These are phyloP conservation scores for Phaeosphaeriaceae sp. DNA, from an alignment of 2,329 filamentous ascomycete genomes.

Conservation along the genomic window DNA sequence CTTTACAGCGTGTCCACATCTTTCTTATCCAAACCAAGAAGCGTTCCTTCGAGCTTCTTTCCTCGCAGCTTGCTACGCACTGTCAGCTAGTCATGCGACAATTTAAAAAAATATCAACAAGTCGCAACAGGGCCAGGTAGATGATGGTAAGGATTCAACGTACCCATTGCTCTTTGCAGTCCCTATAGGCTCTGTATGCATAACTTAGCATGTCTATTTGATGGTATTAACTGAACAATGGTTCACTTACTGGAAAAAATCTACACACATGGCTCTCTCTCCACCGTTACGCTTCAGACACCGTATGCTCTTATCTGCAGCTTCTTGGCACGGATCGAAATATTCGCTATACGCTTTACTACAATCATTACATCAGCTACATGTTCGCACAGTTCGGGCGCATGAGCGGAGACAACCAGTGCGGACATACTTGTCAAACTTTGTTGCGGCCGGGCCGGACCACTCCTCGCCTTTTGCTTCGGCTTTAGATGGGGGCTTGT, in stretches of 20 bases:
- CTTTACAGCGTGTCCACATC: neutral
- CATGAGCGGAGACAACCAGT: neutral
- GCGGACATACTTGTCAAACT: conserved; percentile 48
- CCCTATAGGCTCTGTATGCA: conserved; percentile 78
- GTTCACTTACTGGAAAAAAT: conserved; percentile 83
- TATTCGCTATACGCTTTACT: conserved; percentile 91
- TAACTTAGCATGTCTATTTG: neutral
- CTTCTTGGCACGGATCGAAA: conserved; percentile 94
- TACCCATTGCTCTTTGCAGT: conserved; percentile 96
- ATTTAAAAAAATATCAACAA: neutral
- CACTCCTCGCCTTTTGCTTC: conserved; percentile 28
- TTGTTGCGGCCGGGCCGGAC: conserved; percentile 40
- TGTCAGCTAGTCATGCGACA: conserved; percentile 5
- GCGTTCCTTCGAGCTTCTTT: conserved; percentile 30
- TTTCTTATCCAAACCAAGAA: conserved; percentile 27
- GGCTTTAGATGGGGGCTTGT: conserved; percentile 13
- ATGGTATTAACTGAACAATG: neutral
- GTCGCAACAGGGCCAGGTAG: neutral
- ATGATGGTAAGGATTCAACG: conserved; percentile 34
- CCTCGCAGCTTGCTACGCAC: conserved; percentile 25
- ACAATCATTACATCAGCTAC: conserved; percentile 16
- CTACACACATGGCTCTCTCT: conserved; percentile 85
- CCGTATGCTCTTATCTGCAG: conserved; percentile 80
- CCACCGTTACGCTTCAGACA: conserved; percentile 89
- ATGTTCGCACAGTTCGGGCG: neutral